Conservation (phyloP, 345 rosid genomes). For the sweet orange (Citrus sinensis) region DVS_A1.0 CM039162.1:23559001-23559500, state of each 20-base stretch:
- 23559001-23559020: conserved; percentile 39
- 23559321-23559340: conserved; percentile 23
- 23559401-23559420: conserved; percentile 30
- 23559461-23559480: not conserved
- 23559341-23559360: conserved; percentile 38
- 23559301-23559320: conserved; percentile 3
- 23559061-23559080: conserved; percentile 29
- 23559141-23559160: conserved; percentile 49
- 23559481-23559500: conserved; percentile 10
- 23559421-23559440: not conserved
- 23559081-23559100: conserved; percentile 33
- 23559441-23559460: not conserved
- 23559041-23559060: conserved; percentile 27
- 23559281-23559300: conserved; percentile 20
- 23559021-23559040: conserved; percentile 16
- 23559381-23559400: conserved; percentile 37
- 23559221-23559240: conserved; percentile 34
- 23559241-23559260: conserved; percentile 32
- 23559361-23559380: conserved; percentile 38
- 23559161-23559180: conserved; percentile 37
- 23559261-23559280: conserved; percentile 37
- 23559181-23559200: conserved; percentile 35
- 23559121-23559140: conserved; percentile 21
- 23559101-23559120: conserved; percentile 39
- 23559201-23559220: conserved; percentile 33